Percentiles rank a stretch among this genome's conserved stretches.
Conservation (phyloP, 73 alveolate species). For the Durusdinium trenchii region DNA sequence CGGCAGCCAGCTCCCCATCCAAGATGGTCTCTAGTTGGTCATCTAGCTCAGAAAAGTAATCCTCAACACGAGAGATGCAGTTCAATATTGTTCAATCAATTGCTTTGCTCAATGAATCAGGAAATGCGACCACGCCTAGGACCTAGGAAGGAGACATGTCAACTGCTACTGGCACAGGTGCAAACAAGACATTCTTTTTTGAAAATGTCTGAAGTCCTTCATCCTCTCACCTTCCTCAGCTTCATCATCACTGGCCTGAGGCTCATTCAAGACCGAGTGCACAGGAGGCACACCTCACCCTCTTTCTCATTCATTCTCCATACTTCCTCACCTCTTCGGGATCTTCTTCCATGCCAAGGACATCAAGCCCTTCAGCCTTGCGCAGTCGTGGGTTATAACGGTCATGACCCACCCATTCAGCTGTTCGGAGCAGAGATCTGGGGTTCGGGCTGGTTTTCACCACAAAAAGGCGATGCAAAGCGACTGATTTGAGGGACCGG, state of each 20-base stretch:
- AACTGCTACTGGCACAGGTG: neutral
- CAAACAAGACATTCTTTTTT: neutral
- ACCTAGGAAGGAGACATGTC: neutral
- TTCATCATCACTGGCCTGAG: constrained; percentile 23
- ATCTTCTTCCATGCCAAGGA: constrained; percentile 76
- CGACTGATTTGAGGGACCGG: neutral
- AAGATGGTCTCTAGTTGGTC: constrained; percentile 52
- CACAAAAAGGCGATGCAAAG: neutral
- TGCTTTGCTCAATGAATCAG: neutral
- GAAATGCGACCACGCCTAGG: neutral
- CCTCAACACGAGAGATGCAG: neutral
- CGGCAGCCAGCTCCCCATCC: constrained; percentile 32
- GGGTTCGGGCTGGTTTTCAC: neutral
- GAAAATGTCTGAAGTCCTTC: neutral
- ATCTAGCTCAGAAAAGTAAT: constrained; percentile 65
- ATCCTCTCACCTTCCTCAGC: constrained; percentile 3
- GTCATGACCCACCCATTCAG: neutral
- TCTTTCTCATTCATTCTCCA: no score
- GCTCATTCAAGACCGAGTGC: neutral
- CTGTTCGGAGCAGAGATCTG: neutral
- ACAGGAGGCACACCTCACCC: no score
- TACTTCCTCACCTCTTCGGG: neutral
- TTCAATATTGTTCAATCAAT: neutral
- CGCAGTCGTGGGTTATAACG: neutral
- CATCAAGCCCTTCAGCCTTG: constrained; percentile 37